phyloP scores from a whole-genome alignment of 768 basidiomycete species.

The Suillus brevipes region DNA sequence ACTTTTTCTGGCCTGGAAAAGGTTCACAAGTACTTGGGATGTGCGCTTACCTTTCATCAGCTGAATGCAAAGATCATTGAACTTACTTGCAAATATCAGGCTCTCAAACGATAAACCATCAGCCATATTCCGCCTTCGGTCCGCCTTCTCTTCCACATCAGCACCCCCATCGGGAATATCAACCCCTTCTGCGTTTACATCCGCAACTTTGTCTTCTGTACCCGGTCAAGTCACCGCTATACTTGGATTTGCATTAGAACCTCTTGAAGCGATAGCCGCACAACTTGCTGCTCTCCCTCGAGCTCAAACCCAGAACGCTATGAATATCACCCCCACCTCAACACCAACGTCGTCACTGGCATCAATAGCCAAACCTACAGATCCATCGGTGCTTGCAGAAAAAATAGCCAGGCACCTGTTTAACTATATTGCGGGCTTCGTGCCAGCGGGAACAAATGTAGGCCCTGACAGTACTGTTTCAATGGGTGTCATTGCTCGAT shows the following conservation, averaged over 20 bases:
- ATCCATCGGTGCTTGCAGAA: slow-evolving; percentile 63
- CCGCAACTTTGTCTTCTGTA: slow-evolving; percentile 30
- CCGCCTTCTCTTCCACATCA: slow-evolving; percentile 49
- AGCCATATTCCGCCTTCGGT: slow-evolving; percentile 81
- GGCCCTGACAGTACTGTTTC: slow-evolving; percentile 57
- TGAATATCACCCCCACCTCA: slow-evolving; percentile 26
- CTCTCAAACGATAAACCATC: slow-evolving; percentile 89
- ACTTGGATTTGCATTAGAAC: slow-evolving; percentile 81
- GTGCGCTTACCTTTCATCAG: slow-evolving; percentile 44
- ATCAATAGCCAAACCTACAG: slow-evolving; percentile 28
- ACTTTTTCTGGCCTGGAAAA: slow-evolving; percentile 84
- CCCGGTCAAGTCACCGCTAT: slow-evolving; percentile 62
- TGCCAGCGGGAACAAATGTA: slow-evolving; percentile 38
- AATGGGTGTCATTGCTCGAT: slow-evolving; percentile 61
- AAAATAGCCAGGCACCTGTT: slow-evolving; percentile 71
- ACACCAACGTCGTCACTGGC: slow-evolving; percentile 21
- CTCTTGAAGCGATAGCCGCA: slow-evolving; percentile 57
- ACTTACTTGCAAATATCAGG: slow-evolving; percentile 40
- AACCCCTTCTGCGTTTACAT: slow-evolving; percentile 34
- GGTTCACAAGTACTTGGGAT: slow-evolving; percentile 86
- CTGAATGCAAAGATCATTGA: not conserved
- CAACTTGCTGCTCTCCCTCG: slow-evolving; percentile 54
- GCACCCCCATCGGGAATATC: slow-evolving; percentile 31
- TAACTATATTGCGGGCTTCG: slow-evolving; percentile 73
- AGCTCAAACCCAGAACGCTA: slow-evolving; percentile 19